Conservation (phyloP, 2,329 filamentous ascomycete genomes). For the Aspergillus vadensis region DNA sequence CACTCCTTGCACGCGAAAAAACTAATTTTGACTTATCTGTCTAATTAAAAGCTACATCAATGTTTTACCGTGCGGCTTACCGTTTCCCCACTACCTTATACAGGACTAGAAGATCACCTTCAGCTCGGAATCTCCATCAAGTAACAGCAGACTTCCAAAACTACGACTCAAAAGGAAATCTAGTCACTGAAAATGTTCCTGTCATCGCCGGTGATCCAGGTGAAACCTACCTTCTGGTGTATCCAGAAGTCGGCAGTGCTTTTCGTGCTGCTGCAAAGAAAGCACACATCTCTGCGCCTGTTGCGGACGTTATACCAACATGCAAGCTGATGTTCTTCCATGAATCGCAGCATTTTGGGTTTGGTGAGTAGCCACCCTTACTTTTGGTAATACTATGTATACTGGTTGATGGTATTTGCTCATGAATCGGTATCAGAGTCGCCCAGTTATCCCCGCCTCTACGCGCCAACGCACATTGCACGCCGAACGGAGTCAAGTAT, state of each 20-base stretch:
- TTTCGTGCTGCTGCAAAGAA: conserved; percentile 22
- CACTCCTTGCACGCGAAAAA: too few relatives aligned
- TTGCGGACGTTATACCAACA: conserved; percentile 18
- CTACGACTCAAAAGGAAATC: conserved; percentile 22
- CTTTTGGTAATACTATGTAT: too few relatives aligned
- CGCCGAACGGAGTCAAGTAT: conserved; percentile 24
- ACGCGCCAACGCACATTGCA: conserved; percentile 23
- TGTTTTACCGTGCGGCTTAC: too few relatives aligned
- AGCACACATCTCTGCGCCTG: conserved; percentile 14
- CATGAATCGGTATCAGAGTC: conserved; percentile 17
- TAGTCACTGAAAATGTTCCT: conserved; percentile 22
- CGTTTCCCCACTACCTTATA: too few relatives aligned
- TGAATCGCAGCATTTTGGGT: conserved; percentile 29
- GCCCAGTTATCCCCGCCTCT: conserved; percentile 27
- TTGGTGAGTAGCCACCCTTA: conserved; percentile 21
- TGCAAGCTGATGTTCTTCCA: conserved; percentile 32
- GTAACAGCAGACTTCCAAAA: conserved; percentile 25
- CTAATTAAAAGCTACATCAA: too few relatives aligned
- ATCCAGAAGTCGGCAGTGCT: conserved; percentile 23
- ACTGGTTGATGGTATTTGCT: conserved; percentile 2
- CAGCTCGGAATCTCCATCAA: conserved; percentile 25
- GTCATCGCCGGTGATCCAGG: conserved; percentile 26
- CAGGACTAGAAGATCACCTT: too few relatives aligned
- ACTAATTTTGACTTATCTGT: too few relatives aligned
- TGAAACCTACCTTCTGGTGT: conserved; percentile 27